These are phyloP conservation scores for Phytopythium oedochilum DNA, from an alignment of 352 stramenopile species.

Conservation along the genomic window DNA sequence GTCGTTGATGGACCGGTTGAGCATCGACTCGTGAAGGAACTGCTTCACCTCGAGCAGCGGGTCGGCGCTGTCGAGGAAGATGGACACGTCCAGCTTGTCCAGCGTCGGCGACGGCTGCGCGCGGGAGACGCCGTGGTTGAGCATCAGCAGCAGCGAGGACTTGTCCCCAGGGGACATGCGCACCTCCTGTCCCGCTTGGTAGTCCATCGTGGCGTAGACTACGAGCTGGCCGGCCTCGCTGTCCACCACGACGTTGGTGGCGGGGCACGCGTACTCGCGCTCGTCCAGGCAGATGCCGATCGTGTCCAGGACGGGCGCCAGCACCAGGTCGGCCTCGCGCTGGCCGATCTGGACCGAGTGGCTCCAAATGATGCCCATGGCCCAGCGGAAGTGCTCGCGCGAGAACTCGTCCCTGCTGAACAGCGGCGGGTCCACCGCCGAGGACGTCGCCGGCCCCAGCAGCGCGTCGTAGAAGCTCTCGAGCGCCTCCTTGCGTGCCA, in stretches of 20 bases:
- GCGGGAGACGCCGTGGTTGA: conserved; percentile 38
- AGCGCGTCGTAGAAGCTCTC: conserved; percentile 38
- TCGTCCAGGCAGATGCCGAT: conserved; percentile 31
- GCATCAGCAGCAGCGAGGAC: conserved; percentile 37
- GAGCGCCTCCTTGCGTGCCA: conserved; percentile 22
- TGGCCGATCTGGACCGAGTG: conserved; percentile 22
- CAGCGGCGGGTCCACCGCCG: conserved; percentile 35
- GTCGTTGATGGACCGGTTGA: conserved; percentile 40
- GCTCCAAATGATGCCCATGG: conserved; percentile 39
- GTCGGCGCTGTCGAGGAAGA: conserved; percentile 33
- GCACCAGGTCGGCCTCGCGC: conserved; percentile 22
- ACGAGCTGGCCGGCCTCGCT: conserved; percentile 15
- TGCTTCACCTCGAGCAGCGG: conserved; percentile 27
- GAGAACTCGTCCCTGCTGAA: conserved; percentile 45
- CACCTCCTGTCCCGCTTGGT: conserved; percentile 25
- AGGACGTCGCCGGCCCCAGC: conserved; percentile 27
- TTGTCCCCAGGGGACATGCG: conserved; percentile 23
- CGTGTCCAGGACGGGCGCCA: conserved; percentile 34
- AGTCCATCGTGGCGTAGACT: conserved; percentile 26
- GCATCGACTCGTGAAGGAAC: conserved; percentile 25
- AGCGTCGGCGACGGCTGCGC: conserved; percentile 10
- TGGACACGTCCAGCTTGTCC: conserved; percentile 42
- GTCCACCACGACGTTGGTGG: conserved; percentile 23
- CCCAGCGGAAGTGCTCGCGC: conserved; percentile 35
- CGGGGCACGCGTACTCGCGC: conserved; percentile 15